Base-by-base conservation (phyloP, 2,329 filamentous ascomycete genomes). In the Fusarium sublunatum region DNA sequence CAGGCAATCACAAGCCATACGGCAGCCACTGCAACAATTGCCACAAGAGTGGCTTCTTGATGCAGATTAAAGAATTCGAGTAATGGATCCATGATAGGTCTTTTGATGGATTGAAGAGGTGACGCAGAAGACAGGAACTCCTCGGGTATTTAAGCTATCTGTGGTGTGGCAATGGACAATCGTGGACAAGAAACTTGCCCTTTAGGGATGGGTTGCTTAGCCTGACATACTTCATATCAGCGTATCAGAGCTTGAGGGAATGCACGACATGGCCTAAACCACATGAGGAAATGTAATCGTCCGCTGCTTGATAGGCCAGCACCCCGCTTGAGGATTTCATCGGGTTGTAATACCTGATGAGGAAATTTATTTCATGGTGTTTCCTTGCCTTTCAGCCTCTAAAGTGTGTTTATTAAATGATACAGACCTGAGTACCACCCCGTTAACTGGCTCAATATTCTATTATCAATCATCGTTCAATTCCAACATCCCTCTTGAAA, bases 401-500 rank as follows among this genome's bases (percentile, higher is more conserved):
- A 3, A 19, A 19, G 19, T 19, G 19, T 19, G 19, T 19, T 2
- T 19, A 19, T 19, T 19, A 19, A 19, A 19, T 19, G 19, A 19
- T 19, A 19, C 19, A 19, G 19, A 3, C 19, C 19, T 19, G 19
- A 19, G 19, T 19, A 19, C 19, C 19, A 19, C 19, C 19, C 19
- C 19, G 3, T 19, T 19, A 3, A 19, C 19, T 19, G 19, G 19
- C 3, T 19, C 19, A 19, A 19, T 19, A 19, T 19, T 19, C 19
- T 19, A 28, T 28, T 28, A 7, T 28, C 19, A 32, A 13, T 6
- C 15, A 13, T 28, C 38, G 24, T 26, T 65, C 46, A 40, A 71
- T 71, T 0, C 69, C 69, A 22, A 63, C 63, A 10, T 70, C 65
- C 2, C 60, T 35, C 46, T 71, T 71, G 2, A 71, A 71, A 8